Evolutionary conservation across 176 grass and related monocot genomes (phyloP).

Genomic region (Triticum aestivum): IWGSC_CS_RefSeq_v2.1 NC_057811.1:38508871-38509370

Average conservation of each 20-base stretch:
- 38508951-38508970: conserved; percentile 36
- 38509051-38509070: conserved; percentile 1
- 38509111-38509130: not conserved
- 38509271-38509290: too few relatives aligned
- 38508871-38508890: conserved; percentile 76
- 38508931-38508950: conserved; percentile 29
- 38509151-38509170: too few relatives aligned
- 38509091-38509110: not conserved
- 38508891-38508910: conserved; percentile 82
- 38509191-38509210: too few relatives aligned
- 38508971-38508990: conserved; percentile 48
- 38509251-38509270: too few relatives aligned
- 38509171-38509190: too few relatives aligned
- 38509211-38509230: too few relatives aligned
- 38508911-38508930: conserved; percentile 65
- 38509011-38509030: conserved; percentile 12
- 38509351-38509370: too few relatives aligned
- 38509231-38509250: too few relatives aligned
- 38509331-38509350: too few relatives aligned
- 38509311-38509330: too few relatives aligned
- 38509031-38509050: conserved; percentile 22
- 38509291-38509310: too few relatives aligned
- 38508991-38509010: conserved; percentile 32
- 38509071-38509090: not conserved
- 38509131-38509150: too few relatives aligned